A percentile compares a stretch with the other conserved stretches of the same genome.
phyloP scores from a whole-genome alignment of 805 yeast species.

The Myxozyma udenii region DNA sequence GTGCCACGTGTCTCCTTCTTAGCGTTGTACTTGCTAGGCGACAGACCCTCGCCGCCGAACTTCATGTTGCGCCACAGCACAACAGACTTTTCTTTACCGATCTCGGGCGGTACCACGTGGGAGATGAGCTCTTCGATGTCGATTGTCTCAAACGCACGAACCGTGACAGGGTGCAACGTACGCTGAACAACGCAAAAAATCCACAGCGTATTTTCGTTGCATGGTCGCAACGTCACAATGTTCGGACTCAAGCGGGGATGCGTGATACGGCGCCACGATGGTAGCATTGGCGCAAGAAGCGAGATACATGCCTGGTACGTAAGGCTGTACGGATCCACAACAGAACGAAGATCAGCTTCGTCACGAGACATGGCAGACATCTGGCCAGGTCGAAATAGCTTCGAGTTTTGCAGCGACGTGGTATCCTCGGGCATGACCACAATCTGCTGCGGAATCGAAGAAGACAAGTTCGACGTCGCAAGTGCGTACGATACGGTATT shows the following conservation, averaged over 20 bases:
- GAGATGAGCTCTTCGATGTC: slow-evolving; percentile 26
- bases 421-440: slow-evolving; percentile 21
- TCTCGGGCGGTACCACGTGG: slow-evolving; percentile 27
- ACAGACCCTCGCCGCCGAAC: slow-evolving; percentile 26
- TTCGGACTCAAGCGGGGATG: slow-evolving; percentile 30
- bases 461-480: background rate
- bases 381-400: slow-evolving; percentile 15
- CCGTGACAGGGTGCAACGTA: slow-evolving; percentile 29
- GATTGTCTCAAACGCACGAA: slow-evolving; percentile 29
- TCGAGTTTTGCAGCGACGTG: slow-evolving; percentile 2
- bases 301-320: slow-evolving; percentile 29
- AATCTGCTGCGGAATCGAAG: slow-evolving; percentile 8
- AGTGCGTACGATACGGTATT: background rate
- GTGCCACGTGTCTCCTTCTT: slow-evolving; percentile 27
- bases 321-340: slow-evolving; percentile 21
- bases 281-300: slow-evolving; percentile 22
- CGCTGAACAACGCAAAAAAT: slow-evolving; percentile 27
- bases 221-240: slow-evolving; percentile 27
- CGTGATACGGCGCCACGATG: slow-evolving; percentile 24
- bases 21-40: slow-evolving; percentile 17
- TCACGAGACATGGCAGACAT: slow-evolving; percentile 28
- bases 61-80: slow-evolving; percentile 30
- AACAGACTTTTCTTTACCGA: slow-evolving; percentile 21
- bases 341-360: slow-evolving; percentile 20
- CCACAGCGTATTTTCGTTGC: slow-evolving; percentile 29